Conservation (phyloP, 1,284 basidiomycete genomes). For the Ceratobasidium sp. region DNA sequence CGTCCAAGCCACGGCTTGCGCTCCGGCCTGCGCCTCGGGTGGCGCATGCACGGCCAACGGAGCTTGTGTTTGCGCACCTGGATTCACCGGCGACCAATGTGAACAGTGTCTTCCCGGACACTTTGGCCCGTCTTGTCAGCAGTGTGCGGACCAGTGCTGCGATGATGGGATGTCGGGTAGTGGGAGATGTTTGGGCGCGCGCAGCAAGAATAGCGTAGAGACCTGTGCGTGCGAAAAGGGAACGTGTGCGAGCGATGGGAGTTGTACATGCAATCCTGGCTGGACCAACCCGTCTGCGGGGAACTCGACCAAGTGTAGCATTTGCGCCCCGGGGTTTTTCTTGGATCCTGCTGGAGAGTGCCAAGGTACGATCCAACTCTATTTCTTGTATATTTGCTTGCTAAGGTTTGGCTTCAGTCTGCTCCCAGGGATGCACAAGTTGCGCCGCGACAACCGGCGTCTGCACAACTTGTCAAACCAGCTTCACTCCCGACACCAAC, state of each 20-base stretch:
- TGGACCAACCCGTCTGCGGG: constrained; percentile 75
- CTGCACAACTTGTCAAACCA: constrained; percentile 77
- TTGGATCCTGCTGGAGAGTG: constrained; percentile 77
- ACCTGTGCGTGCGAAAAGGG: constrained; percentile 86
- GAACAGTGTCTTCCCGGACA: constrained; percentile 79
- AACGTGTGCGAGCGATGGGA: constrained; percentile 72
- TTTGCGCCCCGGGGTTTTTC: constrained; percentile 82
- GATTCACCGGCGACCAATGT: constrained; percentile 82
- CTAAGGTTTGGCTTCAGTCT: constrained; percentile 63
- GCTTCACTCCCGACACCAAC: constrained; percentile 74
- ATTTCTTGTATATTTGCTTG: background rate
- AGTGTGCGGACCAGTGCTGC: constrained; percentile 66
- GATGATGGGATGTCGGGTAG: constrained; percentile 82
- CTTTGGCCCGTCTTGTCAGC: constrained; percentile 76
- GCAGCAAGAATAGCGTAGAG: constrained; percentile 67
- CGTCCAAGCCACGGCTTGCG: constrained; percentile 78
- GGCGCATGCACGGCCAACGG: constrained; percentile 76
- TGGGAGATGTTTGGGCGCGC: constrained; percentile 73
- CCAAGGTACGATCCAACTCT: constrained; percentile 66
- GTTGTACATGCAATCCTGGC: constrained; percentile 80
- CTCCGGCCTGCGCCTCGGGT: constrained; percentile 73
- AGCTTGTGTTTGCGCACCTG: constrained; percentile 76
- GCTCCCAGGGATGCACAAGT: constrained; percentile 75
- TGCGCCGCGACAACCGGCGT: constrained; percentile 76
- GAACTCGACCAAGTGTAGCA: constrained; percentile 72